Evolutionary conservation across 2,329 filamentous ascomycete species (phyloP).

Genomic region (Cadophora luteo-olivacea): DNA sequence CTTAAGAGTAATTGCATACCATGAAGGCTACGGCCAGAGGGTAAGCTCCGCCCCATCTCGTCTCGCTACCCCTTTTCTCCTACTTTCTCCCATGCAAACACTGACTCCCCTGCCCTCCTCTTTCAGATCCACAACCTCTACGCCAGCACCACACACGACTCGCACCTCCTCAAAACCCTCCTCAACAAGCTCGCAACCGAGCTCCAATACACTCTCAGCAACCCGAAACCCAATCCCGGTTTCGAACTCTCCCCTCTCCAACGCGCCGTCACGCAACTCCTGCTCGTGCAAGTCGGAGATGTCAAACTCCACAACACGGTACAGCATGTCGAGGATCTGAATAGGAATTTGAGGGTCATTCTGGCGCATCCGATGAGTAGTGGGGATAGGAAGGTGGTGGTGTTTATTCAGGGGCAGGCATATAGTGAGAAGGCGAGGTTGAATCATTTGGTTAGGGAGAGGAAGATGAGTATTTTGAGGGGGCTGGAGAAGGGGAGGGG

Average conservation of each 20-base stretch:
- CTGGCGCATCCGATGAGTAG: slow-evolving; percentile 1
- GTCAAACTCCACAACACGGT: slow-evolving; percentile 3
- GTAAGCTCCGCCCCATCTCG: neutral
- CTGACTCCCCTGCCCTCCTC: neutral
- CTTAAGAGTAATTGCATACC: neutral
- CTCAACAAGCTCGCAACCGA: slow-evolving; percentile 5
- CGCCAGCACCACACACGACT: neutral
- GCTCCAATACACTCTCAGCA: neutral
- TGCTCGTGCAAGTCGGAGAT: slow-evolving; percentile 2
- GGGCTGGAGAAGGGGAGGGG: neutral
- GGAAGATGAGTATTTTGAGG: neutral
- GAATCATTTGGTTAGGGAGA: neutral
- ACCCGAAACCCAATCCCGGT: neutral
- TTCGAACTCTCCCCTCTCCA: neutral
- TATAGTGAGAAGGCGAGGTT: slow-evolving; percentile 6
- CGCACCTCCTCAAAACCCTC: no score
- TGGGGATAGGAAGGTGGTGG: slow-evolving; percentile 7
- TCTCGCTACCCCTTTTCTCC: neutral
- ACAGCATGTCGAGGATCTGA: neutral
- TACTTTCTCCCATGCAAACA: neutral
- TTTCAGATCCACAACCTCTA: neutral
- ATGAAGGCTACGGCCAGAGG: slow-evolving; percentile 1
- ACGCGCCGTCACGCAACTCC: slow-evolving; percentile 1
- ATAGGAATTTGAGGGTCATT: neutral
- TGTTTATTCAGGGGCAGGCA: slow-evolving; percentile 11